A percentile compares a stretch with the other conserved stretches of the same genome.
Conservation (phyloP, 2,329 filamentous ascomycete species). For the Davidsoniella neocaledoniae region DNA sequence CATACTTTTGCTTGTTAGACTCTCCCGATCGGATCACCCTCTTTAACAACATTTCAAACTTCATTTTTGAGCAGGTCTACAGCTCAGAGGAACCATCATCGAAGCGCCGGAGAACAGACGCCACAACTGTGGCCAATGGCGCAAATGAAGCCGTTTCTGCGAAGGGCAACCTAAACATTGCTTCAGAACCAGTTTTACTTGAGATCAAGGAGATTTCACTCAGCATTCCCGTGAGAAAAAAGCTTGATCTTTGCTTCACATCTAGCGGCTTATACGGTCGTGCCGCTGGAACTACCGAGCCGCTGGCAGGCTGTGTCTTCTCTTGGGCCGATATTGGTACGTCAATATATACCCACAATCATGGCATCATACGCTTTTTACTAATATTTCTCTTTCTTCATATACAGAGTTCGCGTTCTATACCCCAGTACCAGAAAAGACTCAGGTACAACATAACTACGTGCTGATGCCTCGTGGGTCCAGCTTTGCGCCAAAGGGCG, state of each 20-base stretch:
- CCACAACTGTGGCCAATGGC: conserved; percentile 14
- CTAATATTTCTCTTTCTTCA: conserved; percentile 3
- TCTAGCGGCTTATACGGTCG: conserved; percentile 41
- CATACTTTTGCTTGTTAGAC: conserved; percentile 21
- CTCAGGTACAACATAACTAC: conserved; percentile 50
- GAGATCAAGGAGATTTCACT: conserved; percentile 50
- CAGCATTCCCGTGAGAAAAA: conserved; percentile 51
- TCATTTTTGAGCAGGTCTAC: conserved; percentile 30
- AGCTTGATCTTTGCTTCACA: conserved; percentile 48
- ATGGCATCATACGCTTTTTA: neutral
- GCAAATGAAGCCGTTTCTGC: conserved; percentile 20
- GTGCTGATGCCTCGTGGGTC: conserved; percentile 41
- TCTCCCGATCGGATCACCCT: conserved; percentile 31
- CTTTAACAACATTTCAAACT: conserved; percentile 39
- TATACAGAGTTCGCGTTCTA: conserved; percentile 43
- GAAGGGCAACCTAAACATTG: neutral
- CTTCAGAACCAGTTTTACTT: conserved; percentile 33
- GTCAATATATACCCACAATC: conserved; percentile 14
- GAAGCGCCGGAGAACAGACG: conserved; percentile 37
- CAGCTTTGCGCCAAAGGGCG: conserved; percentile 33
- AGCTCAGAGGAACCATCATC: conserved; percentile 28
- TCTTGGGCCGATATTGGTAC: conserved; percentile 46
- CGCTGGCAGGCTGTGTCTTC: conserved; percentile 37
- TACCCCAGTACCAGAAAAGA: conserved; percentile 47
- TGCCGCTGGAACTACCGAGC: conserved; percentile 31